Evolutionary conservation across 169 alveolate species (phyloP).

Genomic region (Babesia sp.): DNA sequence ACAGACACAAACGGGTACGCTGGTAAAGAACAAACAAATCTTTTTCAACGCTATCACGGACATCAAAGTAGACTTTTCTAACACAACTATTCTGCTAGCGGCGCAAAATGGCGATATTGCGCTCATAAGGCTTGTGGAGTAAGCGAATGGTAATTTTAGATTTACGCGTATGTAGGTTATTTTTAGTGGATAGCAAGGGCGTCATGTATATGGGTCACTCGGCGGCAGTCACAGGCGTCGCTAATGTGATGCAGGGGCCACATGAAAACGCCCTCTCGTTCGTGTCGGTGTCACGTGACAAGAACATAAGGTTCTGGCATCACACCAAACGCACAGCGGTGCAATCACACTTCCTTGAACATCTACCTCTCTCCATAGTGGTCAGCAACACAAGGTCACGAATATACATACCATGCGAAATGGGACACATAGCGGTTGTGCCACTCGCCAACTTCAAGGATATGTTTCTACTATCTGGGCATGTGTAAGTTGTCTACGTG

Average conservation of each 20-base stretch:
- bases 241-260: constrained; percentile 42
- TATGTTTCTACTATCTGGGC: constrained; percentile 27
- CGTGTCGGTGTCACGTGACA: constrained; percentile 54
- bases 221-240: constrained; percentile 32
- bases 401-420: constrained; percentile 44
- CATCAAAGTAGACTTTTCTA: constrained; percentile 25
- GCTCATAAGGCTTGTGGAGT: constrained; percentile 37
- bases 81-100: constrained; percentile 31
- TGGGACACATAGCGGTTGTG: constrained; percentile 40
- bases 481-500: constrained; percentile 4
- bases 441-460: constrained; percentile 10
- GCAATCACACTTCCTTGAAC: constrained; percentile 31
- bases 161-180: neutral
- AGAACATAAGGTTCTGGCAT: constrained; percentile 59
- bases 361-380: constrained; percentile 29
- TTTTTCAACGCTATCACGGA: constrained; percentile 57
- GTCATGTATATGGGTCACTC: constrained; percentile 58
- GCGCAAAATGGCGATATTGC: constrained; percentile 51
- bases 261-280: constrained; percentile 5
- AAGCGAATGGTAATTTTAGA: neutral
- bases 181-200: constrained; percentile 18
- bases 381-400: constrained; percentile 1
- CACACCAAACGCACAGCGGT: constrained; percentile 18
- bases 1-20: constrained; percentile 39
- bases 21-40: constrained; percentile 41